Conservation (phyloP, 768 basidiomycete species). For the Boletus sp. region DNA sequence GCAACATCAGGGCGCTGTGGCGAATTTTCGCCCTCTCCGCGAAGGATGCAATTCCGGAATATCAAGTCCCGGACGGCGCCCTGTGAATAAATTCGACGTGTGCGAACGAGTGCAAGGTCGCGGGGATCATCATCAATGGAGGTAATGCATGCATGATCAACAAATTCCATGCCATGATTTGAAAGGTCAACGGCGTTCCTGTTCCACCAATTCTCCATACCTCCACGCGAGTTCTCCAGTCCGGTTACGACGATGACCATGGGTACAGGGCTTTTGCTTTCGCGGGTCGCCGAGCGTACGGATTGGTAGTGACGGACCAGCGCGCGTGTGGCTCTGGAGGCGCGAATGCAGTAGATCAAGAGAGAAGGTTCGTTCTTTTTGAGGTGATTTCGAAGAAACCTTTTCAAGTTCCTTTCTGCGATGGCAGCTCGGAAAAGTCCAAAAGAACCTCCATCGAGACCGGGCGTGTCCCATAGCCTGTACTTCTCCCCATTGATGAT, state of each 20-base stretch:
- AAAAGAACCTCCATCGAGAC: constrained; percentile 34
- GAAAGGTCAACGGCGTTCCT: constrained; percentile 23
- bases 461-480: constrained; percentile 34
- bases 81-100: constrained; percentile 26
- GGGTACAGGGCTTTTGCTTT: constrained; percentile 29
- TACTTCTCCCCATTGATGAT: constrained; percentile 19
- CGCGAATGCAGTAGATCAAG: constrained; percentile 41
- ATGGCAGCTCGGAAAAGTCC: constrained; percentile 23
- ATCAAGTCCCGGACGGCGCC: constrained; percentile 24
- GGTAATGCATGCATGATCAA: constrained; percentile 34
- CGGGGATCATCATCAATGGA: constrained; percentile 24
- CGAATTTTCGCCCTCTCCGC: constrained; percentile 1
- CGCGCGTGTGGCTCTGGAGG: constrained; percentile 38
- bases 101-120: constrained; percentile 13
- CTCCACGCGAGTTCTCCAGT: constrained; percentile 33
- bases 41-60: constrained; percentile 15
- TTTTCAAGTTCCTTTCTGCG: constrained; percentile 29
- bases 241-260: constrained; percentile 40
- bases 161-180: constrained; percentile 26
- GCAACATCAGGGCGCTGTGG: not conserved
- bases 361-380: constrained; percentile 36
- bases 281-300: constrained; percentile 32
- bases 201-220: constrained; percentile 39
- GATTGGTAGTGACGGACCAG: constrained; percentile 39
- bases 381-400: constrained; percentile 34